phyloP scores from a whole-genome alignment of 2,329 filamentous ascomycete genomes.

The Xylaria hypoxylon region DNA sequence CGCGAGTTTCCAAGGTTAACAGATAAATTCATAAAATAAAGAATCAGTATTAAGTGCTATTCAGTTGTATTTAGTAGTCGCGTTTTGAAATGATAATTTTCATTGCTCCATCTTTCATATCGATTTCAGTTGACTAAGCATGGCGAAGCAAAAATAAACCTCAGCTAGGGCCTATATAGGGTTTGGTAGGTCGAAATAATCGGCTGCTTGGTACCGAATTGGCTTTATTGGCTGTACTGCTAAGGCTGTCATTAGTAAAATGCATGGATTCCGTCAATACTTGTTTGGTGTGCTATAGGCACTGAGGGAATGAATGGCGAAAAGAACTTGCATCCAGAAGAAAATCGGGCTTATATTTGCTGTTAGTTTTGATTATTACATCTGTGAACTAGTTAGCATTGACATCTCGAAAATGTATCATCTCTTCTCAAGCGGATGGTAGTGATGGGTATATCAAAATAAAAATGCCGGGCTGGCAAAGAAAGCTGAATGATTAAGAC shows the following conservation, averaged over 20 bases:
- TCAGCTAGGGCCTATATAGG: background rate
- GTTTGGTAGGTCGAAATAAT: background rate
- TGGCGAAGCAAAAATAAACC: background rate
- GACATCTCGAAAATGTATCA: background rate
- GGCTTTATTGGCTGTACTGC: background rate
- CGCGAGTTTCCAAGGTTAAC: too few species aligned
- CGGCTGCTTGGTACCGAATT: background rate
- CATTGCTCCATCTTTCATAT: background rate
- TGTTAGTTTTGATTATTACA: background rate
- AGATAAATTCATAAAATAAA: too few species aligned
- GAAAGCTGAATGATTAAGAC: conserved; percentile 12
- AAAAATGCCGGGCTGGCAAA: background rate
- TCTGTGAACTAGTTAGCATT: conserved; percentile 27
- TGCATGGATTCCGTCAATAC: background rate
- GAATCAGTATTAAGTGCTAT: background rate
- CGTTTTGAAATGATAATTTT: background rate
- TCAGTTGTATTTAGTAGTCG: background rate
- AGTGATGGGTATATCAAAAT: background rate
- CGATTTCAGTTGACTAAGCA: background rate
- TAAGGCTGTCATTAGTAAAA: background rate
- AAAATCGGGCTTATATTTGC: background rate
- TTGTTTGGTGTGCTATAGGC: background rate
- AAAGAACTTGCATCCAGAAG: background rate
- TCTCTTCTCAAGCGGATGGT: conserved; percentile 7
- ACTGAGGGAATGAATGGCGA: background rate